Evolutionary conservation across 1,139 yeast genomes (phyloP), one percentile per base, ranked within the genome.

Genomic region (Debaryomyces subglobosus): DNA sequence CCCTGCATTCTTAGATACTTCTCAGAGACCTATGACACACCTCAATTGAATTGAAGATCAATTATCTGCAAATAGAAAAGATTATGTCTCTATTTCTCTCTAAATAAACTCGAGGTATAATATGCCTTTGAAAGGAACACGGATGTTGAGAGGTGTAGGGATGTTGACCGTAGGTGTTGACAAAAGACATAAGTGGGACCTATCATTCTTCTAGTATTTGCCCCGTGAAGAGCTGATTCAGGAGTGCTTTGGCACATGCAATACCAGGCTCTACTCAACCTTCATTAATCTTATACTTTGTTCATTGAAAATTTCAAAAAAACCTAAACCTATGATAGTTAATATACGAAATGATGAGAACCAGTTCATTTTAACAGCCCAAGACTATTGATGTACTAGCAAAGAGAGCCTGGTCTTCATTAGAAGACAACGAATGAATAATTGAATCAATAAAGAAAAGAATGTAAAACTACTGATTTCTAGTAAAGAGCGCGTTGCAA

Each of bases 401-500:
- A 18, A 15, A 34, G 39, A 36, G 23, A 43, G 41, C 41, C 8
- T 25, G 27, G 21, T 21, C 45, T 35, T 24, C 15, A 3, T 8
- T n/a, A 4, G n/a, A 35, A 43, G 35, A 27, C 32, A 43, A 43
- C 45, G 45, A 43, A 43, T 43, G 45, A 43, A 43, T 35, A 35
- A 43, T 36, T 36, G 39, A 30, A 36, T 29, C 40, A 25, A 34
- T 18, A 12, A 43, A 43, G 25, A 43, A 27, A 18, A 43, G 33
- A 36, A 18, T 5, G 18, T 27, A 21, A 29, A 30, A n/a, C 30
- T 8, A 21, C 13, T 40, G 35, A 30, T 20, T n/a, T 30, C 21
- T 20, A 7, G 20, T 27, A 39, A 5, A n/a, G 23, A 27, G 34
- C 43, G 43, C 43, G 43, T 39, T 15, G 23, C 18, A 4, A 29